Evolutionary conservation across 768 basidiomycete genomes (phyloP), one percentile per base, ranked within the genome.

Genomic region (Naganishia kalamii): DNA sequence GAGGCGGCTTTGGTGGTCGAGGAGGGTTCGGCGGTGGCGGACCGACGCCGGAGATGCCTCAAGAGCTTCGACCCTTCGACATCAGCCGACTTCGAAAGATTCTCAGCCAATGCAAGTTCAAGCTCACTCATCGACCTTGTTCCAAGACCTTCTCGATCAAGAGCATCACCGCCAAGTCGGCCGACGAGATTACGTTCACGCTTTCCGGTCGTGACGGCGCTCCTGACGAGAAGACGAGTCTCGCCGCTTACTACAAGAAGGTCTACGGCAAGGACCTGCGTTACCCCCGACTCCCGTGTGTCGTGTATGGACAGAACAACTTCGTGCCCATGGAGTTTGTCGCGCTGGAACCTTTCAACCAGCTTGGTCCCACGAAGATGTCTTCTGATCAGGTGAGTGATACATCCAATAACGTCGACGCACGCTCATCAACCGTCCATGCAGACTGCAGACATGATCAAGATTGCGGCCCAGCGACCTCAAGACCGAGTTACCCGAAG

Each of bases 301-400:
- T 32, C 4, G 8, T 62, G 69, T 75, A 74, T 50, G 76, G 74
- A 27, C 72, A 71, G 68, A 77, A 73, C 47, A 66, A 68, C n/a
- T 75, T 74, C 52, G 69, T 78, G 30, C 76, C 76, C 13, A 62
- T 78, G 37, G 76, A 78, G 63, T 74, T 76, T 33, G 73, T 75
- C 49, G 40, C 68, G 5, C 52, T 78, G 23, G 72, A 67, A 13
- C 69, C 74, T 12, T 77, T 74, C 71, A 75, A 77, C 66, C 63
- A 68, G 21, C 65, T 77, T 3, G 74, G 75, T 30, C 73, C 74
- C 1, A 68, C 66, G n/a, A 75, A 75, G 67, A 62, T 77, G 1
- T 64, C 69, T 3, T 63, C 75, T 5, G 75, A 75, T 65, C 63
- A 64, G 51, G 54, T 57, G 19, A 2, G 54, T 54, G 7, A 30